Conservation (phyloP, 2,329 filamentous ascomycete species). For the Paramyrothecium sp. region DNA sequence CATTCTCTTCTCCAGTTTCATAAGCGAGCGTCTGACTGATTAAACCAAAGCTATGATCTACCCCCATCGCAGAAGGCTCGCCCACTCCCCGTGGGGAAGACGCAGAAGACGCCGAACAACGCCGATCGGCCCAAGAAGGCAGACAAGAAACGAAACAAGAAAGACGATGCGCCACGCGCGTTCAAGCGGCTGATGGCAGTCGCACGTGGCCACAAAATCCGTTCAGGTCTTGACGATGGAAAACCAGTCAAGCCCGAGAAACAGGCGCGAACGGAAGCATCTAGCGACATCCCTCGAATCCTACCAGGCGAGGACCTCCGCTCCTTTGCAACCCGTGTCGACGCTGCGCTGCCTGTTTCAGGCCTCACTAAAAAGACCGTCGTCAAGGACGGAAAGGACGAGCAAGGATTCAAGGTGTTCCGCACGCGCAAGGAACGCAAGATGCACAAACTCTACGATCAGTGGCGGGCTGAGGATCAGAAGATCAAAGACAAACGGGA, state of each 20-base stretch:
- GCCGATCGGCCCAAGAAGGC: slow-evolving; percentile 24
- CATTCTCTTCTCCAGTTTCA: background rate
- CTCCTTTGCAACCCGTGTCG: slow-evolving; percentile 79
- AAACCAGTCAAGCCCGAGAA: slow-evolving; percentile 19
- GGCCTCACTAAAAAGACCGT: slow-evolving; percentile 63
- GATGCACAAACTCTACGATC: slow-evolving; percentile 77
- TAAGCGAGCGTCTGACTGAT: slow-evolving; percentile 12
- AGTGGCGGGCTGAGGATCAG: slow-evolving; percentile 68
- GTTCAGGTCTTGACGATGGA: slow-evolving; percentile 73
- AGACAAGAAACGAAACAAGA: slow-evolving; percentile 40
- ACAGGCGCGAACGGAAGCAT: slow-evolving; percentile 16
- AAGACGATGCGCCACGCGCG: slow-evolving; percentile 83
- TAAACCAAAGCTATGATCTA: slow-evolving; percentile 43
- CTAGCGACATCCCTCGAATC: slow-evolving; percentile 61
- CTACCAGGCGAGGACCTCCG: slow-evolving; percentile 79
- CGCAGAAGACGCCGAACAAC: slow-evolving; percentile 22
- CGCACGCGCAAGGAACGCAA: slow-evolving; percentile 82
- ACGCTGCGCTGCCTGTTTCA: slow-evolving; percentile 76
- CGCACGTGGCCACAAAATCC: slow-evolving; percentile 57
- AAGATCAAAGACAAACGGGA: slow-evolving; percentile 63
- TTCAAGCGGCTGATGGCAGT: slow-evolving; percentile 85
- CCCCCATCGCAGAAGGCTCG: slow-evolving; percentile 47
- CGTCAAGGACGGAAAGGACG: slow-evolving; percentile 59
- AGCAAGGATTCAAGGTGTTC: slow-evolving; percentile 63
- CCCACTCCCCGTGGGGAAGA: slow-evolving; percentile 45